Evolutionary conservation across 2,329 filamentous ascomycete species (phyloP), one percentile per base, ranked within the genome.

Genomic region (Aspergillus puulaauensis): DNA sequence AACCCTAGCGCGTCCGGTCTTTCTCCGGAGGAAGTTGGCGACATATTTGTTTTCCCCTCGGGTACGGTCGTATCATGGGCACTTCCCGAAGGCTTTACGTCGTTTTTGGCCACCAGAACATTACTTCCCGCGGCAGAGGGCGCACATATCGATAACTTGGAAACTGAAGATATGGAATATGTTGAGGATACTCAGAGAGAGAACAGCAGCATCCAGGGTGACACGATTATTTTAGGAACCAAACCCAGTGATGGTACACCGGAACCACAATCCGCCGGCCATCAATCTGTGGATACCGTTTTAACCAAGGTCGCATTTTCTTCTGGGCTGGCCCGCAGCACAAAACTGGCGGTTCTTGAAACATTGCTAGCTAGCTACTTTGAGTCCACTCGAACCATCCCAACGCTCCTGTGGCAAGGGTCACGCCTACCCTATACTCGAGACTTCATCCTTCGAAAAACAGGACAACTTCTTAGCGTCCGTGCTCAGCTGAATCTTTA

Each of bases 251-350:
- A 64, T 33, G 51, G 56, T 14, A 46, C 62, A 6, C 37, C 23
- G 15, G 68, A 70, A 31, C 58, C 60, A n/a, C 64, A 68, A 17
- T 55, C 57, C 15, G 46, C 61, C n/a, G 58, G 61, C 43, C 70
- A 68, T 49, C 71, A 74, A 63, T 75, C 66, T 56, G 75, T 84
- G 33, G 83, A 87, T 65, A 84, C 82, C 0, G 90, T 93, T 2
- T 82, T 97, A 14, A 92, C 93, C 66, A 97, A 98, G 72, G 93
- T 98, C 61, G 95, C 95, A 44, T 98, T 98, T 74, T 97, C 93
- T 0, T 97, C 92, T 0, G 93, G 93, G 2, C 83, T 99, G 9
- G 93, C 95, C 5, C 85, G 95, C 54, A 95, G 90, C 68, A 97
- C 95, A 6, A 98, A 98, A 74, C 84, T 99, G 12, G 93, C 92